Evolutionary conservation across 1,284 basidiomycete genomes (phyloP).

Genomic region (Ustilago hordei): DNA sequence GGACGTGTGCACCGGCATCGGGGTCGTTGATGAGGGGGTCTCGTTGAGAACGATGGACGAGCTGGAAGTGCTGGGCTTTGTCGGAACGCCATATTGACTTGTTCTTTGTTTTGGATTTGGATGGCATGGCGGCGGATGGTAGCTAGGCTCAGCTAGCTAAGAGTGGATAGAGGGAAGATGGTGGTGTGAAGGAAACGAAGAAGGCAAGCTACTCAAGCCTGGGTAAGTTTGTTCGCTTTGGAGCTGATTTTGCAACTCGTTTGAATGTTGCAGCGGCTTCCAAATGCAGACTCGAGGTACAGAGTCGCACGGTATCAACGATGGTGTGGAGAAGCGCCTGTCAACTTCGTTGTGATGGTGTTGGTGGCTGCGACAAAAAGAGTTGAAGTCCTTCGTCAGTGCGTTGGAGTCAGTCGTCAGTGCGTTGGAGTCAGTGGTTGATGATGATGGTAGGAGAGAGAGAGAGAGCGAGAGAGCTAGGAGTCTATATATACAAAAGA

Average conservation of each 20-base stretch:
- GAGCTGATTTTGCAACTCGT: not conserved
- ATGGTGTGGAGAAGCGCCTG: not conserved
- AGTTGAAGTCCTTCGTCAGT: too few species aligned
- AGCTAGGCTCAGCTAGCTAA: not conserved
- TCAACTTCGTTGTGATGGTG: not conserved
- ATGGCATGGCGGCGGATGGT: conserved; percentile 42
- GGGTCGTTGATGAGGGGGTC: conserved; percentile 96
- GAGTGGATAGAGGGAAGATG: not conserved
- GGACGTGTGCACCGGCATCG: conserved; percentile 86
- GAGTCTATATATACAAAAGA: too few species aligned
- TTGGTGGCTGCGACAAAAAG: not conserved
- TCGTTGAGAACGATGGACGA: conserved; percentile 94
- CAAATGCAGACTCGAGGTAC: not conserved
- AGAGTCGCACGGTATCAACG: not conserved
- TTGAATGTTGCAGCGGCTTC: not conserved
- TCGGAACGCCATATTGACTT: conserved; percentile 87
- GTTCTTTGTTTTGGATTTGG: conserved; percentile 53
- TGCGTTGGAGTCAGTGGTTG: too few species aligned
- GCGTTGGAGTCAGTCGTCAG: too few species aligned
- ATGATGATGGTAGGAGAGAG: too few species aligned
- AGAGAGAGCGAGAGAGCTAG: too few species aligned
- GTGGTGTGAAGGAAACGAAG: not conserved
- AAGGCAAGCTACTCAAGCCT: not conserved
- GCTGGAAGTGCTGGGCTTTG: conserved; percentile 90
- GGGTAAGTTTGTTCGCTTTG: too few species aligned